Percentiles rank a stretch among this genome's conserved stretches.
These are phyloP conservation scores for Neurospora sp. DNA, from an alignment of 495 filamentous ascomycete species.

Conservation along the genomic window DNA sequence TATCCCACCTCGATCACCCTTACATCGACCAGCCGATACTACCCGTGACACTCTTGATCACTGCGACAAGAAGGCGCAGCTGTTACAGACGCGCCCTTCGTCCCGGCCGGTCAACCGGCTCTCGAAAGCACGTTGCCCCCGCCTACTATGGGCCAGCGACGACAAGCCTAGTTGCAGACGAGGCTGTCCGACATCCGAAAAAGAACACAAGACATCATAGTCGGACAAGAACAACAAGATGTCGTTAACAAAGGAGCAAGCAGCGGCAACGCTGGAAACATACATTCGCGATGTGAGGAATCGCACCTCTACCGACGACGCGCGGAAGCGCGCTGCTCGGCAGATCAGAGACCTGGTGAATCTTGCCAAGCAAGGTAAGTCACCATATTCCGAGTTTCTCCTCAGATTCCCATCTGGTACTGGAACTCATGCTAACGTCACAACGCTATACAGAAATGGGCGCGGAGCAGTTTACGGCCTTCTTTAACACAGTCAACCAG, in stretches of 20 bases:
- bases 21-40: neutral
- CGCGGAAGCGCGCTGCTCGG: slow-evolving; percentile 30
- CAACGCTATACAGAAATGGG: slow-evolving; percentile 49
- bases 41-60: neutral
- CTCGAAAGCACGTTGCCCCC: neutral
- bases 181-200: slow-evolving; percentile 11
- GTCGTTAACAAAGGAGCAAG: slow-evolving; percentile 22
- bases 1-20: neutral
- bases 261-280: slow-evolving; percentile 20
- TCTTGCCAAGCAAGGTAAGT: slow-evolving; percentile 27
- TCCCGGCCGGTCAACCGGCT: neutral
- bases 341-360: slow-evolving; percentile 32
- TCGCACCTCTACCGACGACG: slow-evolving; percentile 22
- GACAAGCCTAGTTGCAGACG: slow-evolving; percentile 13
- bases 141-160: slow-evolving; percentile 23
- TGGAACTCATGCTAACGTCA: neutral
- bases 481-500: slow-evolving; percentile 68
- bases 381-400: neutral
- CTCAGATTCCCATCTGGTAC: neutral
- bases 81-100: neutral
- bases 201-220: neutral
- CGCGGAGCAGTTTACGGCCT: slow-evolving; percentile 64
- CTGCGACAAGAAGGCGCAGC: neutral
- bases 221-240: slow-evolving; percentile 11
- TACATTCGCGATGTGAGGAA: slow-evolving; percentile 24